Evolutionary conservation across 2,329 filamentous ascomycete species (phyloP), one percentile per base, ranked within the genome.

Genomic region (Cyphellophora attinorum): DNA sequence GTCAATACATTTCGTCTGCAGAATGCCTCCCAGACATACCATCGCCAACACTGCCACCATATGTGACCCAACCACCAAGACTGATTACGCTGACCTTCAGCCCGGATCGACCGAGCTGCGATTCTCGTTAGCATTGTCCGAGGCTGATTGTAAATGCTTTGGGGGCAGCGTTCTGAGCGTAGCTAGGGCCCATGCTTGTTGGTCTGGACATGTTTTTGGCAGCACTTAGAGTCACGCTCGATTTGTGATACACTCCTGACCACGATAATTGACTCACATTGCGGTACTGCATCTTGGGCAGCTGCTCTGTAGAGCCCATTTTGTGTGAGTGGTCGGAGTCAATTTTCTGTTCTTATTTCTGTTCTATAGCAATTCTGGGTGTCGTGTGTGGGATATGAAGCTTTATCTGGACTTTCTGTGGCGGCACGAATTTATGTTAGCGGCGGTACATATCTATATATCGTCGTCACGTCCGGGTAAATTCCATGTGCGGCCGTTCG

Each of bases 81-180:
- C 76, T 79, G 44, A 86, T 79, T 29, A 76, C 70, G 18, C 79
- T 85, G 21, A 85, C 79, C 55, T 84, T 76, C 14, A 85, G 68
- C 37, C 81, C 81, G 11, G 78, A 80, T 27, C 71, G 71, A 51
- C 81, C 80, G 6, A 84, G 67, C n/a, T n/a, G n/a, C n/a, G n/a
- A n/a, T n/a, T n/a, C n/a, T n/a, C 39, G 29, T 17, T 3, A 31
- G 6, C 12, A 5, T 12, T 11, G 4, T 36, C 4, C 37, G n/a
- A n/a, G n/a, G n/a, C n/a, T n/a, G n/a, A n/a, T n/a, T n/a, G n/a
- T n/a, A n/a, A n/a, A n/a, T n/a, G n/a, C n/a, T n/a, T n/a, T n/a
- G n/a, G n/a, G n/a, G n/a, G n/a, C n/a, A n/a, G n/a, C n/a, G n/a
- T n/a, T n/a, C n/a, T n/a, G n/a, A n/a, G n/a, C n/a, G n/a, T n/a